Evolutionary conservation across 2,329 filamentous ascomycete genomes (phyloP), one percentile per base, ranked within the genome.

Genomic region (Ascochyta koolunga): DNA sequence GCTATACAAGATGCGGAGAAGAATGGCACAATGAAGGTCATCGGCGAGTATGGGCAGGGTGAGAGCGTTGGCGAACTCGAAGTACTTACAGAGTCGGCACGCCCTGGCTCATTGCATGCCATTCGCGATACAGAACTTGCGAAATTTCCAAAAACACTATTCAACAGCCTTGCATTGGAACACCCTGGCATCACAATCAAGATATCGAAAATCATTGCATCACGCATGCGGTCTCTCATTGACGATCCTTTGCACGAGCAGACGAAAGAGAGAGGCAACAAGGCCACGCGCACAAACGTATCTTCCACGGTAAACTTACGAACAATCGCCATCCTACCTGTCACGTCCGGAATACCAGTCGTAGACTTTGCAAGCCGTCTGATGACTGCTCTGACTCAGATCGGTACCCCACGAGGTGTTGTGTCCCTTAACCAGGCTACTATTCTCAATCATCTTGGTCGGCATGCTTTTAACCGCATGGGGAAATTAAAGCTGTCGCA

Each of bases 171-270:
- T 47, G 95, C 95, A 0, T 89, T 96, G 70, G 95, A 99, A 69
- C 95, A 99, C 69, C 95, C 95, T 5, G 96, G 92, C 37, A 99
- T 99, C 68, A 98, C 95, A 0, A 98, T 99, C 74, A 97, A 98
- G 75, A 96, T 99, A 24, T 98, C 95, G 1, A 99, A 98, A 75
- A 95, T 99, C 64, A 97, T 99, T 66, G 95, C 95, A 0, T 92
- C 93, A 31, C 87, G 95, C 3, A 98, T 99, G 95, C 84, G 93
- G 56, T 85, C 90, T 36, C 78, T 97, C 33, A 86, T 98, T 18
- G 91, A 98, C 64, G 89, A 93, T 65, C 90, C 91, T 1, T 78
- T 90, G 15, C 83, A 86, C 31, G 83, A 88, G 33, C 81, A 86
- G 47, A 81, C 83, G 8, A 86, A 86, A 54, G 89, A 93, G 46